Evolutionary conservation across 345 rosid species (phyloP), one percentile per base, ranked within the genome.

Genomic region (Clarkia xantiana): DNA sequence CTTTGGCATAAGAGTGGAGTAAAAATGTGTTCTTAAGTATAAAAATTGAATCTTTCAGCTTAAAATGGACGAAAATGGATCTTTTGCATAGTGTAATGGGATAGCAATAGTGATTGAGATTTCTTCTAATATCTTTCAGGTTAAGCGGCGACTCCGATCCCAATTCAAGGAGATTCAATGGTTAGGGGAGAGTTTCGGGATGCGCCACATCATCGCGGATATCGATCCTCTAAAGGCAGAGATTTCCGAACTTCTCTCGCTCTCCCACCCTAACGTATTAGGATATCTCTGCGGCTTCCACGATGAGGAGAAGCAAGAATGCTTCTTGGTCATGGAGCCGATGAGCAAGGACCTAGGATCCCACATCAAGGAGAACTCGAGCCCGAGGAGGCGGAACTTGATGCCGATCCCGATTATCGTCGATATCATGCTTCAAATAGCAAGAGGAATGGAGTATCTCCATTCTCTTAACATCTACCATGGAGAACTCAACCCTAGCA

Each of bases 381-480:
- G 86, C 45, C 73, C 90, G 1, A 78, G 76, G 63, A 72, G 81
- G 66, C 62, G 72, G 50, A 57, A 73, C 40, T 54, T 74, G 53
- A 73, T 79, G 63, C 65, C 90, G 25, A 67, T 84, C 52, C 89
- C 85, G 0, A 63, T 81, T 25, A 78, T 76, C n/a, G 75, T 86
- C 10, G 98, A 91, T 61, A 66, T 84, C 10, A 73, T 91, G 89
- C 75, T 81, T 54, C 98, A 91, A 57, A 76, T 91, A 49, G 93
- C 96, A 0, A 68, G 98, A 69, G 95, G 96, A 11, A 80, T 86
- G 94, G 96, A 84, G 22, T 91, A 71, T 67, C 85, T 91, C 22
- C 98, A 91, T 44, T 74, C 87, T 0, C 61, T 51, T 18, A 71
- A 75, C 51, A 66, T 79, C 39, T 65, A 51, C 51, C 85, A 80